phyloP scores from a whole-genome alignment of 108 stramenopile genomes.

The Cyclotella kingstonii region DNA sequence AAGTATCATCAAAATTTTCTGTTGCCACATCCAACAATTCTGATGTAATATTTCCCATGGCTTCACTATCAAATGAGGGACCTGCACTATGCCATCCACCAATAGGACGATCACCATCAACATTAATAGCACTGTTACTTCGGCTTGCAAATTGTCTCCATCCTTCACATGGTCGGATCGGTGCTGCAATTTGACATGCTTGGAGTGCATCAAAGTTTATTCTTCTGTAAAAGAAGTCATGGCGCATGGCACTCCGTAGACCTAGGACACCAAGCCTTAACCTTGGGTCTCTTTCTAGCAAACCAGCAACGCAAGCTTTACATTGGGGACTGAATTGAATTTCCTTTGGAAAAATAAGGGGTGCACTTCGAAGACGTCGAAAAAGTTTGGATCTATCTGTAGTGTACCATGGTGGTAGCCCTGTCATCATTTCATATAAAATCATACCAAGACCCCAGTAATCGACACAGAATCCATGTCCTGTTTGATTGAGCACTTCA shows the following conservation, averaged over 20 bases:
- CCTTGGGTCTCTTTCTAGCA: constrained; percentile 78
- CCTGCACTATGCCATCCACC: constrained; percentile 26
- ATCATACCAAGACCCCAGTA: constrained; percentile 97
- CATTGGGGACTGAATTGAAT: constrained; percentile 57
- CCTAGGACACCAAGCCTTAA: constrained; percentile 74
- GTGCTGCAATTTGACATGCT: constrained; percentile 71
- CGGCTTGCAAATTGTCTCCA: constrained; percentile 63
- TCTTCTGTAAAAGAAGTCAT: constrained; percentile 78
- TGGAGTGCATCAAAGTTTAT: constrained; percentile 76
- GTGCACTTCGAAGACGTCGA: constrained; percentile 79
- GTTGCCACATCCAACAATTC: constrained; percentile 75
- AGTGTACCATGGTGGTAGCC: constrained; percentile 97
- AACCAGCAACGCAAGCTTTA: constrained; percentile 60
- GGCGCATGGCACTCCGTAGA: constrained; percentile 76
- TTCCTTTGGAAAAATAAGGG: constrained; percentile 73
- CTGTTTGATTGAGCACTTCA: constrained; percentile 80
- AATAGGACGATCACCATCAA: not conserved
- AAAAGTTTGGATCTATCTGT: constrained; percentile 95
- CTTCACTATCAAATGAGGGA: constrained; percentile 37
- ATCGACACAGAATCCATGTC: constrained; percentile 90
- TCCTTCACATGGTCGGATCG: constrained; percentile 88
- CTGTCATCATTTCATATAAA: constrained; percentile 97
- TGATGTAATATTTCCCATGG: constrained; percentile 44
- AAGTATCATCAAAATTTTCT: constrained; percentile 86
- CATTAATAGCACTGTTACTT: constrained; percentile 15